These are phyloP conservation scores for Stereocaulon alpinum DNA, from an alignment of 495 filamentous ascomycete species.

Conservation along the genomic window DNA sequence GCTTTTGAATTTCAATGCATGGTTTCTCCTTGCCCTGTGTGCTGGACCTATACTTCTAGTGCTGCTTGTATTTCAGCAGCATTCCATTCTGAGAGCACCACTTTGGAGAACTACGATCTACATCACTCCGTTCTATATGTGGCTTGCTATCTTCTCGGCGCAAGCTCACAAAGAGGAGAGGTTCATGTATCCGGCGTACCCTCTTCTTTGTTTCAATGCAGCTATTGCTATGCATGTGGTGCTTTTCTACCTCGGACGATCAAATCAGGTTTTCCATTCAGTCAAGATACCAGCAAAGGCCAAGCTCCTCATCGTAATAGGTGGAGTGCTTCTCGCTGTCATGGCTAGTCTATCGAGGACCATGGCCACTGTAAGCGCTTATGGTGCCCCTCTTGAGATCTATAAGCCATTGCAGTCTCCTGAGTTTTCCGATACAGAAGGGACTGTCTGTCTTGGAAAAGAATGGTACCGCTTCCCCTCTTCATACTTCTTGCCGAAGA, in stretches of 20 bases:
- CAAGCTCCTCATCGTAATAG: constrained; percentile 52
- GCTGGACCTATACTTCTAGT: constrained; percentile 52
- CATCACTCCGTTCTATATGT: constrained; percentile 80
- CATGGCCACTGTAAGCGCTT: constrained; percentile 72
- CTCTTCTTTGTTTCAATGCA: constrained; percentile 83
- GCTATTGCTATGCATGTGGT: constrained; percentile 75
- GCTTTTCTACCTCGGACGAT: constrained; percentile 58
- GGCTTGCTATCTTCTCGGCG: constrained; percentile 80
- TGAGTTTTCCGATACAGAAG: constrained; percentile 43
- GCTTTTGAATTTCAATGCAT: constrained; percentile 87
- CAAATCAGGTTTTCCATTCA: constrained; percentile 50
- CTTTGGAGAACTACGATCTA: constrained; percentile 63
- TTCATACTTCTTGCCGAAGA: constrained; percentile 75
- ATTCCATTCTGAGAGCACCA: constrained; percentile 33
- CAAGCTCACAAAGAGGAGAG: constrained; percentile 98
- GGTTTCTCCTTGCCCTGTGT: constrained; percentile 75
- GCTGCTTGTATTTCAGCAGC: constrained; percentile 35
- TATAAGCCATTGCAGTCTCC: constrained; percentile 48
- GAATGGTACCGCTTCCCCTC: constrained; percentile 99
- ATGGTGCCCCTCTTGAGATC: constrained; percentile 72
- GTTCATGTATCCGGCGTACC: constrained; percentile 97
- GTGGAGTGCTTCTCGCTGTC: constrained; percentile 45
- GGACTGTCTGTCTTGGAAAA: constrained; percentile 80
- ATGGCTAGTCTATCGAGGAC: constrained; percentile 59
- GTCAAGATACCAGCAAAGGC: constrained; percentile 60